A percentile compares a stretch with the other conserved stretches of the same genome.
Evolutionary conservation across 148 eudicot species (phyloP).

Genomic region (Rhododendron kiyosumense): DNA sequence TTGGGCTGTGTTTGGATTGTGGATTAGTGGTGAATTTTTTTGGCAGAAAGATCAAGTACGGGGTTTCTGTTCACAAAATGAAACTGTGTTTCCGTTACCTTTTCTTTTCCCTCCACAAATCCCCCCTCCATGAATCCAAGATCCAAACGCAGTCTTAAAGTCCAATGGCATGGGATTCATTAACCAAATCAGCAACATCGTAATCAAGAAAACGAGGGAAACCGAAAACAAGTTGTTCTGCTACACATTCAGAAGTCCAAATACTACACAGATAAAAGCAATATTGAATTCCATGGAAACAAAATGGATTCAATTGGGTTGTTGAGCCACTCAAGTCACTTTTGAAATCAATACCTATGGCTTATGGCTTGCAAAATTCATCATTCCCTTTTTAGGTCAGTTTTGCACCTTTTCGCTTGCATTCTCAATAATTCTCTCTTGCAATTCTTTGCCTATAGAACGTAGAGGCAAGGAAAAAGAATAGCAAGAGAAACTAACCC

Average conservation of each 20-base stretch:
- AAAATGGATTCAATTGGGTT: background rate
- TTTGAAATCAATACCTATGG: background rate
- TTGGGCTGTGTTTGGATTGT: background rate
- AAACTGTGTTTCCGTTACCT: background rate
- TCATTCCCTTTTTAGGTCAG: background rate
- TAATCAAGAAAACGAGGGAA: background rate
- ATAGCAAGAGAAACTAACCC: background rate
- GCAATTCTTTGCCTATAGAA: background rate
- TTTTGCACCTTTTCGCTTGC: background rate
- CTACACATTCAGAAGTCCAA: background rate
- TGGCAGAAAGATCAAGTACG: background rate
- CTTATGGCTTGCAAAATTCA: background rate
- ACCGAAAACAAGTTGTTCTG: background rate
- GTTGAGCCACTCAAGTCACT: background rate
- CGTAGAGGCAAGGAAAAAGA: too few relatives aligned
- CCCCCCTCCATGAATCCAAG: background rate
- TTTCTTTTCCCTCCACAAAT: background rate
- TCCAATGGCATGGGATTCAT: background rate
- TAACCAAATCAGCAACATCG: slow-evolving; percentile 2
- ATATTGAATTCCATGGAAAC: background rate
- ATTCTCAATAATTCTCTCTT: background rate
- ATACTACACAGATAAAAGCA: background rate
- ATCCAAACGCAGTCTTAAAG: background rate
- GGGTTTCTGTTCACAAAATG: background rate
- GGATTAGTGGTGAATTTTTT: background rate